phyloP scores from a whole-genome alignment of 306 rosid genomes.

The Sindora glabra region DNA sequence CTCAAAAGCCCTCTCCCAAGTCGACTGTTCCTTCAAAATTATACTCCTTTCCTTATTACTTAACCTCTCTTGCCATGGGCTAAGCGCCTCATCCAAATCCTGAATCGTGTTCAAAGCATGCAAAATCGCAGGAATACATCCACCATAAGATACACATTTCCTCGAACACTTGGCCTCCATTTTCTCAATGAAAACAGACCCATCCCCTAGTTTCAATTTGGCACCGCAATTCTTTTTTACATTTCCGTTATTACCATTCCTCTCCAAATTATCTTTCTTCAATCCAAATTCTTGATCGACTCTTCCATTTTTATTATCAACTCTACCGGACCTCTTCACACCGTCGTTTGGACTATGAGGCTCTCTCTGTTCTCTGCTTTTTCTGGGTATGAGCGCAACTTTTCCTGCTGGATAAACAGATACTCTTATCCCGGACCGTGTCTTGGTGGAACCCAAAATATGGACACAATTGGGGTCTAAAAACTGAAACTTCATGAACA shows the following conservation, averaged over 20 bases:
- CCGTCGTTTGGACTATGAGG: slow-evolving; percentile 23
- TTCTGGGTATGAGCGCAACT: slow-evolving; percentile 17
- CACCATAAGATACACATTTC: slow-evolving; percentile 51
- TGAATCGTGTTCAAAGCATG: slow-evolving; percentile 40
- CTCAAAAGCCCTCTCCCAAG: slow-evolving; percentile 58
- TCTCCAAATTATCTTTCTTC: slow-evolving; percentile 21
- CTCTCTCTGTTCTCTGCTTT: slow-evolving; percentile 14
- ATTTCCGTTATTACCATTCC: slow-evolving; percentile 22
- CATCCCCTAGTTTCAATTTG: not conserved
- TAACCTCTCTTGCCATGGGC: slow-evolving; percentile 47
- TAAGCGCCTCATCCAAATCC: slow-evolving; percentile 59
- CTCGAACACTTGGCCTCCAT: slow-evolving; percentile 58
- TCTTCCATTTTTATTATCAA: not conserved
- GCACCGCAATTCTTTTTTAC: not conserved
- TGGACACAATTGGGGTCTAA: slow-evolving; percentile 39
- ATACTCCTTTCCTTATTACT: slow-evolving; percentile 59
- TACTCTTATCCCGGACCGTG: slow-evolving; percentile 19
- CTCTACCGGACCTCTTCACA: slow-evolving; percentile 15
- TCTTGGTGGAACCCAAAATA: slow-evolving; percentile 20
- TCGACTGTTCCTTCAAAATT: slow-evolving; percentile 59
- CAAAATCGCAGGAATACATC: slow-evolving; percentile 54
- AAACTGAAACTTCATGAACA: slow-evolving; percentile 52
- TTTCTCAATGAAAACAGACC: slow-evolving; percentile 18
- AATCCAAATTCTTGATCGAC: slow-evolving; percentile 14
- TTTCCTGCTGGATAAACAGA: slow-evolving; percentile 40